A percentile compares a stretch with the other conserved stretches of the same genome.
Evolutionary conservation across 352 stramenopile species (phyloP).

Genomic region (Phytophthora multivora): DNA sequence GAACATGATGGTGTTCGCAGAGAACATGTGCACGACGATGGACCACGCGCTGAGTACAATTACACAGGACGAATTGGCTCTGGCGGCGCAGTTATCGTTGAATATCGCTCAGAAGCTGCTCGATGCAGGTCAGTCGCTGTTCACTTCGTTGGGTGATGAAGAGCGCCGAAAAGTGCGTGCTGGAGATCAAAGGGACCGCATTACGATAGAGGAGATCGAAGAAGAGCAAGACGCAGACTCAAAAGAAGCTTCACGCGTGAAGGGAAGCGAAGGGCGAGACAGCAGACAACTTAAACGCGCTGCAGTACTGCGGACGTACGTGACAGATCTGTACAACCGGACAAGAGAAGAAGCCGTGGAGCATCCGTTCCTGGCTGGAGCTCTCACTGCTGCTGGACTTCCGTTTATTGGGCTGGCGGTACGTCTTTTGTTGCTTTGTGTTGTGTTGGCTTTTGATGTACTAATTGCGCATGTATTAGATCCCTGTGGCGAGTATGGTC

Average conservation of each 20-base stretch:
- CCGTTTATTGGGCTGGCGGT: constrained; percentile 84
- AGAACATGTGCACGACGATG: constrained; percentile 78
- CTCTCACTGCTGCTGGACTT: constrained; percentile 60
- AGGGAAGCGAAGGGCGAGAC: neutral
- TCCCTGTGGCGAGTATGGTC: constrained; percentile 73
- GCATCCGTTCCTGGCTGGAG: constrained; percentile 66
- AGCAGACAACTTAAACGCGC: constrained; percentile 24
- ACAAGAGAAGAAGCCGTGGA: constrained; percentile 49
- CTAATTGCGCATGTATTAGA: constrained; percentile 30
- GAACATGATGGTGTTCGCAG: constrained; percentile 73
- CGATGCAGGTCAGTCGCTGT: constrained; percentile 68
- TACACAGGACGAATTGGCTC: constrained; percentile 65
- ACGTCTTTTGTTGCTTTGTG: constrained; percentile 5
- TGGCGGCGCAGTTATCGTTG: constrained; percentile 75
- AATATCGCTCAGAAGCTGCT: constrained; percentile 77
- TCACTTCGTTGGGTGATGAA: constrained; percentile 76
- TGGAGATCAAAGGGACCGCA: constrained; percentile 52
- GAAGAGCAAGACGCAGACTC: constrained; percentile 34
- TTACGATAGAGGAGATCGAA: constrained; percentile 74
- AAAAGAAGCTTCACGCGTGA: constrained; percentile 10
- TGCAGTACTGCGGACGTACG: constrained; percentile 49
- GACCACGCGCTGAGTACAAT: constrained; percentile 78
- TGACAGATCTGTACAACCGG: constrained; percentile 48
- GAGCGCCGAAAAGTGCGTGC: constrained; percentile 39
- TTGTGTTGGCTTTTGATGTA: neutral